phyloP scores from a whole-genome alignment of 2,329 filamentous ascomycete genomes.

The Chalaropsis ovoidea region DNA sequence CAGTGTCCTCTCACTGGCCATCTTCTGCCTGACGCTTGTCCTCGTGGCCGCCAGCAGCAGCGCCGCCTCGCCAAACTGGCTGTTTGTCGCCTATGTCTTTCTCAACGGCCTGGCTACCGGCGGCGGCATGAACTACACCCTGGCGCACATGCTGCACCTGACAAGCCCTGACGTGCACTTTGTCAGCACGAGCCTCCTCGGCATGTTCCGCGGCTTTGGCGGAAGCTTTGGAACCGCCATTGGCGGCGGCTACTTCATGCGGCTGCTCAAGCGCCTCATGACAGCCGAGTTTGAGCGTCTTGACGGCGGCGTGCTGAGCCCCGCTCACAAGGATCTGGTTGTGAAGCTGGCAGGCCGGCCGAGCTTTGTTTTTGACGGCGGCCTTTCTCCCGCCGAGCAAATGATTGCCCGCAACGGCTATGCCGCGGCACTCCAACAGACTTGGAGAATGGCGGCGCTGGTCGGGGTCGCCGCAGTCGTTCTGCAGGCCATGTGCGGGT shows the following conservation, averaged over 20 bases:
- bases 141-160: slow-evolving; percentile 69
- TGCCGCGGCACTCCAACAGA: slow-evolving; percentile 36
- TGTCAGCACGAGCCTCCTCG: slow-evolving; percentile 62
- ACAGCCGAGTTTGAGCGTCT: slow-evolving; percentile 45
- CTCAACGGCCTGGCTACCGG: slow-evolving; percentile 64
- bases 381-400: slow-evolving; percentile 36
- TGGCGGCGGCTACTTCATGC: slow-evolving; percentile 63
- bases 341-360: slow-evolving; percentile 43
- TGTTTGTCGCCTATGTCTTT: slow-evolving; percentile 54
- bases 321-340: slow-evolving; percentile 36
- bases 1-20: slow-evolving; percentile 47
- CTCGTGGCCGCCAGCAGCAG: slow-evolving; percentile 47
- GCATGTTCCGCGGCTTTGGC: slow-evolving; percentile 72
- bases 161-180: slow-evolving; percentile 58
- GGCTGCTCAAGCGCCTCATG: slow-evolving; percentile 48
- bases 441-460: slow-evolving; percentile 41
- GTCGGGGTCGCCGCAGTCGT: slow-evolving; percentile 38
- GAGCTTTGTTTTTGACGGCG: slow-evolving; percentile 39
- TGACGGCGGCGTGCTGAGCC: slow-evolving; percentile 34
- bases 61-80: slow-evolving; percentile 39
- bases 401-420: slow-evolving; percentile 41
- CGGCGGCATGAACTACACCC: slow-evolving; percentile 65
- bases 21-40: slow-evolving; percentile 53
- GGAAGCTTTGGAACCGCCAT: slow-evolving; percentile 72
- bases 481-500: slow-evolving; percentile 44